Base-by-base conservation (phyloP, 2,329 filamentous ascomycete species). In the Pseudogymnoascus sp. region DNA sequence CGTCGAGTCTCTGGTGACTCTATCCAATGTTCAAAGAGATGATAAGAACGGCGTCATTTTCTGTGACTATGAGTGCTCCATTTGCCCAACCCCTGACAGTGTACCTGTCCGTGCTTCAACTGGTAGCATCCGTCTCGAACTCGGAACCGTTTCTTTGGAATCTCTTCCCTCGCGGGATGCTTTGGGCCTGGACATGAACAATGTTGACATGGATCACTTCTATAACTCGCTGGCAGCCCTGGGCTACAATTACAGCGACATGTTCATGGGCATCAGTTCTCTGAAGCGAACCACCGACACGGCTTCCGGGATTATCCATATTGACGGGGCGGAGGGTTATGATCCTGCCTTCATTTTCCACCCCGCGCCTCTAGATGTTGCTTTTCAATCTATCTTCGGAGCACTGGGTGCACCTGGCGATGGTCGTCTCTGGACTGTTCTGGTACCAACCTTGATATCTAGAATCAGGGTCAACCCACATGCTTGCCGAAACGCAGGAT, bases 361-460 rank as follows among this genome's bases (percentile, higher is more conserved):
- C 18, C 62, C 62, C 31, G 34, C 62, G 23, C 36, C 25, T n/a
- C 62, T 63, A n/a, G 62, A 63, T 25, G 62, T 44, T 12, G 34
- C 56, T 25, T 63, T 63, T 21, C 62, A 63, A n/a, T 14, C 28
- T 0, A 74, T 81, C 0, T 79, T 85, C 7, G 56, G 66, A 4
- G 69, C 70, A 8, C 66, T 56, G 21, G 61, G 56, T 2, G 61
- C 28, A 14, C 70, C 70, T 10, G 64, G 50, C 7, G 70, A 72
- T 60, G 67, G 62, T 1, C 44, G 60, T n/a, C 38, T 70, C 1
- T 66, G 65, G 64, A 63, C 66, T 8, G 18, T 71, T 4, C 64
- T 67, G 25, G 56, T 72, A 3, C 70, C 70, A 25, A 69, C 66
- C 6, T 25, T 25, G 4, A 68, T 72, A 36, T 18, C 59, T 14